These are phyloP conservation scores for Neofusicoccum sp. DNA, from an alignment of 2,329 filamentous ascomycete species.

Conservation along the genomic window DNA sequence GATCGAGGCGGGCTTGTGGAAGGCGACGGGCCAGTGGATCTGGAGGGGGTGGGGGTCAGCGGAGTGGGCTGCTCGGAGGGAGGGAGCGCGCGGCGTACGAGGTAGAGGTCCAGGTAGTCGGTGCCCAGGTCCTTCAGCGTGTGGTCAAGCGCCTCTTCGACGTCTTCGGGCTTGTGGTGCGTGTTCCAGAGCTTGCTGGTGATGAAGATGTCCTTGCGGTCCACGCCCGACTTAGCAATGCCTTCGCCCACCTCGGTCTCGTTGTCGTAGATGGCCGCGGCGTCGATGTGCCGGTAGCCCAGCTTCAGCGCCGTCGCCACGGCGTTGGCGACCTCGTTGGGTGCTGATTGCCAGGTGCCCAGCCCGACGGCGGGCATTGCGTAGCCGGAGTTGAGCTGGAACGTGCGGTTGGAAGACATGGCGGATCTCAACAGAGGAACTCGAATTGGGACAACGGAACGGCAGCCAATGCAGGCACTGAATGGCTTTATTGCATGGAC, in stretches of 20 bases:
- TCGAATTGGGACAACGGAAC: no score
- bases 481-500: no score
- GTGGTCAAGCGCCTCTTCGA: slow-evolving; percentile 59
- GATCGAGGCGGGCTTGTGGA: slow-evolving; percentile 80
- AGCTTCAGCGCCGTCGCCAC: slow-evolving; percentile 24
- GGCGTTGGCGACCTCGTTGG: slow-evolving; percentile 18
- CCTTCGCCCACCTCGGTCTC: slow-evolving; percentile 53
- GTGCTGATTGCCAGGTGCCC: slow-evolving; percentile 20
- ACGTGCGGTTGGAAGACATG: slow-evolving; percentile 16
- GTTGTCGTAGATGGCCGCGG: slow-evolving; percentile 54
- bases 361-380: slow-evolving; percentile 16
- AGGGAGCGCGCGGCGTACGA: neutral
- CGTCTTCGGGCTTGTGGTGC: slow-evolving; percentile 73
- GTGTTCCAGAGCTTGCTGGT: slow-evolving; percentile 81
- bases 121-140: slow-evolving; percentile 63
- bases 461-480: no score
- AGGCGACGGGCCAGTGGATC: slow-evolving; percentile 65
- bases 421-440: neutral
- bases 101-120: slow-evolving; percentile 64
- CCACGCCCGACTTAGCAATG: slow-evolving; percentile 48
- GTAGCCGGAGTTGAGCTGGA: slow-evolving; percentile 20
- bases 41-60: slow-evolving; percentile 31
- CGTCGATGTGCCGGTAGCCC: slow-evolving; percentile 61
- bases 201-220: slow-evolving; percentile 52
- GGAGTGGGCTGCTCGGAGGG: slow-evolving; percentile 30